Conservation (phyloP, 2,329 filamentous ascomycete genomes). For the Epichloe festucae region DNA sequence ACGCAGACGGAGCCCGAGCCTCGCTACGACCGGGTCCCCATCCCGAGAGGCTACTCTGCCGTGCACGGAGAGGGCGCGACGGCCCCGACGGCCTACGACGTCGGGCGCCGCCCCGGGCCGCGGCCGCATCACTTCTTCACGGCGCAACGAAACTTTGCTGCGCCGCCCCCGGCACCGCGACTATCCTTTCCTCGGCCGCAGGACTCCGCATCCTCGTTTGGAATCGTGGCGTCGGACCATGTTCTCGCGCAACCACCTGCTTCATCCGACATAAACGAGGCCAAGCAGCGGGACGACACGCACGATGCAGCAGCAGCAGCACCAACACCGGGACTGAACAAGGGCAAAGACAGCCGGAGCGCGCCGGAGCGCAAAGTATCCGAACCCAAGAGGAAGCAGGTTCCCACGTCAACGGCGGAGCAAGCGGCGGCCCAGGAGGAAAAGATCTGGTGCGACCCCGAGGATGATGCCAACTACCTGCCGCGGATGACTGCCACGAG, state of each 20-base stretch:
- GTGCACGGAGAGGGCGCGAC: conserved; percentile 24
- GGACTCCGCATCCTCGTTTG: conserved; percentile 3
- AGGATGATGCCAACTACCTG: conserved; percentile 11
- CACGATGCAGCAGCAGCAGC: no score
- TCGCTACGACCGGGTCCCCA: conserved; percentile 24
- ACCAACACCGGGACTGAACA: no score
- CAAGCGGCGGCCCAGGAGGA: conserved; percentile 10
- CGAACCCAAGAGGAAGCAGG: not conserved
- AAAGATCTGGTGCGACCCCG: no score
- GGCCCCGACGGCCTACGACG: conserved; percentile 17
- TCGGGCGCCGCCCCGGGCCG: conserved; percentile 5
- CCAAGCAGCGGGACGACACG: no score
- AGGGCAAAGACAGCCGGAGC: not conserved
- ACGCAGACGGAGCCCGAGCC: conserved; percentile 13
- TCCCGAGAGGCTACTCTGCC: conserved; percentile 22
- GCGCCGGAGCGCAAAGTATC: conserved; percentile 1
- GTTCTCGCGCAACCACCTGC: no score
- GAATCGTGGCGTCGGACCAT: not conserved
- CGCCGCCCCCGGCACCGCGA: no score
- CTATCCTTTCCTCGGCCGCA: not conserved
- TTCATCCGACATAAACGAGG: no score
- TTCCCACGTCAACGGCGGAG: conserved; percentile 4
- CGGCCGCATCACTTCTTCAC: no score
- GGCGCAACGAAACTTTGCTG: no score
- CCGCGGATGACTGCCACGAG: conserved; percentile 52